A percentile compares a stretch with the other conserved stretches of the same genome.
These are phyloP conservation scores for Prorocentrum cordatum DNA, from an alignment of 169 alveolate genomes.

Conservation along the genomic window DNA sequence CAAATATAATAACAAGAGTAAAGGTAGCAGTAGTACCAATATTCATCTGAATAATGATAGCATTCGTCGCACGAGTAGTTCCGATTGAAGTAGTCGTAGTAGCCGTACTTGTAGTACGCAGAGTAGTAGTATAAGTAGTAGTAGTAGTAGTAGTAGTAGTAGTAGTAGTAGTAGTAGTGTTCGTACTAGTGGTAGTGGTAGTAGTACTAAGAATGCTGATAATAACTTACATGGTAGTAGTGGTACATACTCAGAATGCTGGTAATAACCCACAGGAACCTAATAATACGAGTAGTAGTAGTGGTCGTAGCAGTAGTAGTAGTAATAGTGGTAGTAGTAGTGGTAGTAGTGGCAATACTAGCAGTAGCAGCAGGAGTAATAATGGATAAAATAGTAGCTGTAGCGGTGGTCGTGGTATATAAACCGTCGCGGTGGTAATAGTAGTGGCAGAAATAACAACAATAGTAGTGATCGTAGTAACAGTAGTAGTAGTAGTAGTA, in stretches of 20 bases:
- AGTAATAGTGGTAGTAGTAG: background rate
- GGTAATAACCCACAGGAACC: no score
- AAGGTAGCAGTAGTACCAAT: background rate
- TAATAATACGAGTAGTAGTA: background rate
- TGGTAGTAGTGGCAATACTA: background rate
- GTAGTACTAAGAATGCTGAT: no score
- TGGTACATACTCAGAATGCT: no score
- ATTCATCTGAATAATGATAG: background rate
- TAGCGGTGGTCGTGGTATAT: background rate
- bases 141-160: background rate
- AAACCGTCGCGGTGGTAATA: background rate
- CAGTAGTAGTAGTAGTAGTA: background rate
- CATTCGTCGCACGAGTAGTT: background rate
- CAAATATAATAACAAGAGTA: no score
- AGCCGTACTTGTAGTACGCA: background rate
- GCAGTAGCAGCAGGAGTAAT: background rate
- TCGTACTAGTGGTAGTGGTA: background rate
- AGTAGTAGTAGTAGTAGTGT: background rate
- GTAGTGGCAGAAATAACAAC: background rate
- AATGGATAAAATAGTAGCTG: background rate
- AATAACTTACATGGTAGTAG: no score
- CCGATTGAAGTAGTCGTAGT: background rate
- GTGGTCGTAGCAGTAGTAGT: background rate
- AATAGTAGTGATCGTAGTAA: background rate
- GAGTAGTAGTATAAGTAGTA: background rate